Percentiles rank a stretch among this genome's conserved stretches.
These are phyloP conservation scores for Plectosphaerella cucumerina DNA, from an alignment of 2,329 filamentous ascomycete species.

Conservation along the genomic window DNA sequence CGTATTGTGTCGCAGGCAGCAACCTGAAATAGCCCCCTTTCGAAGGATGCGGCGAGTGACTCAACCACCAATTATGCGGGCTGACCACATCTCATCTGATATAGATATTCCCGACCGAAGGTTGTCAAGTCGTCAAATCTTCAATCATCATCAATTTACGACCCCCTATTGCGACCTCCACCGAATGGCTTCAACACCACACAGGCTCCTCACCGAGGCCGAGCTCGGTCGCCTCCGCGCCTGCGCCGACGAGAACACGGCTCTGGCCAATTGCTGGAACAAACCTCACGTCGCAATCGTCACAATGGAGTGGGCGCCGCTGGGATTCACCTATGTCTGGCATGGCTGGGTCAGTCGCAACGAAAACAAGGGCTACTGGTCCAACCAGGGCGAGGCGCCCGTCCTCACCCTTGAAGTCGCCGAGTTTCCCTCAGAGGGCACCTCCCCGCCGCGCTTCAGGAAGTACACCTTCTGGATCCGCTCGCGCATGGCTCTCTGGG, in stretches of 20 bases:
- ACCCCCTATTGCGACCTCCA: too few relatives aligned
- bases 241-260: slow-evolving; percentile 3
- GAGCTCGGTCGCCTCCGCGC: slow-evolving; percentile 1
- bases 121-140: too few relatives aligned
- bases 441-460: neutral
- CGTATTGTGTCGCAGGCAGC: too few relatives aligned
- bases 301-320: neutral
- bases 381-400: neutral
- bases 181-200: too few relatives aligned
- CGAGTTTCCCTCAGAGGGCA: neutral
- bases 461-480: neutral
- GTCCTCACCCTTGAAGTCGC: neutral
- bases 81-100: too few relatives aligned
- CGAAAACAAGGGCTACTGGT: neutral
- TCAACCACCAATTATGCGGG: too few relatives aligned
- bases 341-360: neutral
- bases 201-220: neutral
- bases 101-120: too few relatives aligned
- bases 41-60: too few relatives aligned
- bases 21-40: too few relatives aligned
- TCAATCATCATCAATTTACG: too few relatives aligned
- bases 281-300: neutral
- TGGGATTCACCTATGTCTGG: neutral
- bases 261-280: slow-evolving; percentile 4
- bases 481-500: neutral